phyloP scores from a whole-genome alignment of 331 rosid genomes.

The Spiraea crenata region DNA sequence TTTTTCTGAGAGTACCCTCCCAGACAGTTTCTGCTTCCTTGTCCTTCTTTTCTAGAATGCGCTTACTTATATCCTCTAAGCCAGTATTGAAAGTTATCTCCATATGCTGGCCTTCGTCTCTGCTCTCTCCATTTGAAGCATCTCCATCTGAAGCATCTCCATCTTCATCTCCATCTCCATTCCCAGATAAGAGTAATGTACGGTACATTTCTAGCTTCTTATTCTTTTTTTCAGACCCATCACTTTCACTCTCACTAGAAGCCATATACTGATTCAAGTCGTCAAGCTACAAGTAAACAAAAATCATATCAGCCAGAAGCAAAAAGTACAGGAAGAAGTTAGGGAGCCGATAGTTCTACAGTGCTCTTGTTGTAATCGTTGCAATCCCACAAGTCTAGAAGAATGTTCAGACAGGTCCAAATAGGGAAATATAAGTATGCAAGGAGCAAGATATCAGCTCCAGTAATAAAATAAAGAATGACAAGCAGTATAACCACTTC shows the following conservation, averaged over 20 bases:
- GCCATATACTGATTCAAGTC: constrained; percentile 70
- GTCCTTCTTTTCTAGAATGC: constrained; percentile 74
- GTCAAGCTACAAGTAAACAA: constrained; percentile 46
- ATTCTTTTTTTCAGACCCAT: constrained; percentile 42
- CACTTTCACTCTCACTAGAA: constrained; percentile 77
- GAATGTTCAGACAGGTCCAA: not conserved
- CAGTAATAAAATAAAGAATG: not conserved
- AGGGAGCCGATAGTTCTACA: not conserved
- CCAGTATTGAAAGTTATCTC: constrained; percentile 90
- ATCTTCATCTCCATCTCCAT: constrained; percentile 36
- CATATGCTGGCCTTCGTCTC: constrained; percentile 64
- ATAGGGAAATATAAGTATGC: not conserved
- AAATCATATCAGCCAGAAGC: constrained; percentile 17
- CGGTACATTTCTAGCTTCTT: constrained; percentile 51
- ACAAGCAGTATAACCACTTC: constrained; percentile 1
- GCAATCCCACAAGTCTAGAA: not conserved
- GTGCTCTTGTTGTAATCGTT: not conserved
- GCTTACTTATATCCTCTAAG: constrained; percentile 85
- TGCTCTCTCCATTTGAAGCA: constrained; percentile 53
- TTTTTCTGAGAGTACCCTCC: constrained; percentile 70
- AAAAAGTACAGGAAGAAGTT: constrained; percentile 9
- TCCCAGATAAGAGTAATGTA: constrained; percentile 56
- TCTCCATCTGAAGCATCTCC: constrained; percentile 53
- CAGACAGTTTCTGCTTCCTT: constrained; percentile 71
- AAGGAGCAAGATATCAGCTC: not conserved